Evolutionary conservation across 2,329 filamentous ascomycete species (phyloP).

Genomic region (Tolypocladium album): DNA sequence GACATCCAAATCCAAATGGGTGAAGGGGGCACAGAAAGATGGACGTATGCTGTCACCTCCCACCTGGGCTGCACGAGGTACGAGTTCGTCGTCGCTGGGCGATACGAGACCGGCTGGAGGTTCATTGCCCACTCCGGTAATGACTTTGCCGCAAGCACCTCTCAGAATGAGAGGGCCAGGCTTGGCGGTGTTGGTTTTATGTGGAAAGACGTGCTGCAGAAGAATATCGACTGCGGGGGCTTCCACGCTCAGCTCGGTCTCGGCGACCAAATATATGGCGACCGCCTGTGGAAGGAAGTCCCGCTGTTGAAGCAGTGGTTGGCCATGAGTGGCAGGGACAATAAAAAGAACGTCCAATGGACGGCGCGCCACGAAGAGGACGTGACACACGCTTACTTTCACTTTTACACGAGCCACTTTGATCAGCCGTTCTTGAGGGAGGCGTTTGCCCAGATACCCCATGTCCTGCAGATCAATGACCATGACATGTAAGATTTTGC

Average conservation of each 20-base stretch:
- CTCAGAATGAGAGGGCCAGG: conserved; percentile 71
- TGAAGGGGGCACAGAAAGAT: conserved; percentile 68
- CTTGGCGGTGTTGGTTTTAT: conserved; percentile 87
- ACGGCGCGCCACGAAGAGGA: conserved; percentile 93
- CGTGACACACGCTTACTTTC: conserved; percentile 91
- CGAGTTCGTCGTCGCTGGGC: conserved; percentile 89
- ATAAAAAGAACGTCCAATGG: conserved; percentile 82
- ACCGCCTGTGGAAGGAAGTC: conserved; percentile 92
- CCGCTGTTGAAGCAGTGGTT: conserved; percentile 92
- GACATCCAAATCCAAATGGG: conserved; percentile 86
- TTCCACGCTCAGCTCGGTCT: conserved; percentile 91
- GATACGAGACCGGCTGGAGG: conserved; percentile 84
- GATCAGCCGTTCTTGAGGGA: conserved; percentile 92
- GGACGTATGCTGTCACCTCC: conserved; percentile 97
- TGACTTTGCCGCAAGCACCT: conserved; percentile 84
- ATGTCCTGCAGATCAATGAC: conserved; percentile 86
- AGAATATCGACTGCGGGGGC: conserved; percentile 90
- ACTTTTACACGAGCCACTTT: conserved; percentile 97
- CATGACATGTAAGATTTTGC: conserved; percentile 78
- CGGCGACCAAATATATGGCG: conserved; percentile 91
- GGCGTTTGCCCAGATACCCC: conserved; percentile 94
- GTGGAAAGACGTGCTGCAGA: conserved; percentile 98
- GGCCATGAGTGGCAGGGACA: conserved; percentile 83
- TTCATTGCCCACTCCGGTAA: conserved; percentile 95
- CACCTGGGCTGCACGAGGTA: conserved; percentile 96